Conservation (phyloP, 2,329 filamentous ascomycete genomes). For the Colletotrichum karsti region DNA sequence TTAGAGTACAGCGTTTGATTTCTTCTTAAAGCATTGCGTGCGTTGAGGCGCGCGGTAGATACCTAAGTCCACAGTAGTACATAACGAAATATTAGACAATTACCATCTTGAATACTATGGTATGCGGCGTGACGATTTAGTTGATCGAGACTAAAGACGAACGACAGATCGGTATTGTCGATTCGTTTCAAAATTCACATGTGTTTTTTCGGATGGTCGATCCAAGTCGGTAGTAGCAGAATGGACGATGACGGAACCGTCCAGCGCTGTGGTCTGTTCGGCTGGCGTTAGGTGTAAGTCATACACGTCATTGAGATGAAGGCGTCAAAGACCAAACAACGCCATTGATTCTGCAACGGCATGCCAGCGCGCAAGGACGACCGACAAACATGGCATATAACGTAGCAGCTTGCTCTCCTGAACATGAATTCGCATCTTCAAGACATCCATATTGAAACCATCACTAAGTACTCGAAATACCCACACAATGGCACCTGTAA, state of each 20-base stretch:
- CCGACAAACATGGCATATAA: no score
- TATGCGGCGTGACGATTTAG: no score
- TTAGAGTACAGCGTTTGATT: no score
- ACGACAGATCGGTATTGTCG: not conserved
- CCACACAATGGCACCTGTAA: slow-evolving; percentile 21
- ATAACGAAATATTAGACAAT: not conserved
- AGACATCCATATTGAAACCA: not conserved
- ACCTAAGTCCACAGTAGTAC: slow-evolving; percentile 3
- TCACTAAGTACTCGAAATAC: rapidly evolving
- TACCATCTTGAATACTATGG: no score
- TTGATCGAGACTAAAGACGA: no score
- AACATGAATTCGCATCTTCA: not conserved
- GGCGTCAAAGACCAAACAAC: slow-evolving; percentile 17
- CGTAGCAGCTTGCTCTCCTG: no score
- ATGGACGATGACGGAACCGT: not conserved
- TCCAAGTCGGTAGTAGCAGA: not conserved
- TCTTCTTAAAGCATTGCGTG: slow-evolving; percentile 14
- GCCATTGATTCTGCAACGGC: not conserved
- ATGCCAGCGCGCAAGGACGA: not conserved
- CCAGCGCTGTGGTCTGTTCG: not conserved
- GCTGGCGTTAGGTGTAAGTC: slow-evolving; percentile 19
- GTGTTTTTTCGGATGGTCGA: not conserved
- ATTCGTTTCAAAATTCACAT: slow-evolving; percentile 6
- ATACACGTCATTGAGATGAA: slow-evolving; percentile 28
- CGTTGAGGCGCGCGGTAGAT: slow-evolving; percentile 7